Percentiles rank a stretch among this genome's conserved stretches.
Evolutionary conservation across 1,284 basidiomycete species (phyloP).

Genomic region (Naganishia sp.): DNA sequence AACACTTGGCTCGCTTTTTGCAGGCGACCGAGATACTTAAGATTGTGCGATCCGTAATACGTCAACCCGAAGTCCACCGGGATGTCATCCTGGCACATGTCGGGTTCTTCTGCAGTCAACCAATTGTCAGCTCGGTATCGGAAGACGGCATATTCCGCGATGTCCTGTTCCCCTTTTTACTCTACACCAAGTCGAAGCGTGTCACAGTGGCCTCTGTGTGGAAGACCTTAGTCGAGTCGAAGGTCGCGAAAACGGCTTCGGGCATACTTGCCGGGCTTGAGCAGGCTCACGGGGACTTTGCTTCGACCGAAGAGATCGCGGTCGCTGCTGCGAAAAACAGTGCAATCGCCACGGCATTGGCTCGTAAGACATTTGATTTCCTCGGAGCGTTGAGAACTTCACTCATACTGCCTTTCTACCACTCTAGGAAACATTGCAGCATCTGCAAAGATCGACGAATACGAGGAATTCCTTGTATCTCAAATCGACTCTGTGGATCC

Average conservation of each 20-base stretch:
- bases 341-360: conserved; percentile 62
- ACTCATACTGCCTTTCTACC: neutral
- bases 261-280: conserved; percentile 14
- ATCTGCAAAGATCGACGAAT: conserved; percentile 61
- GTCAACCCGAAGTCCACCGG: conserved; percentile 56
- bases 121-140: conserved; percentile 45
- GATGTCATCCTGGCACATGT: conserved; percentile 64
- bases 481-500: conserved; percentile 60
- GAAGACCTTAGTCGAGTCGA: conserved; percentile 26
- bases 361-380: conserved; percentile 58
- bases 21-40: conserved; percentile 56
- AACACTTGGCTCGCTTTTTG: conserved; percentile 58
- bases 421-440: conserved; percentile 27
- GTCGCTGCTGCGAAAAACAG: conserved; percentile 57
- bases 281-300: conserved; percentile 26
- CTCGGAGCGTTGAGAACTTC: conserved; percentile 14
- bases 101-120: conserved; percentile 61
- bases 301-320: conserved; percentile 1
- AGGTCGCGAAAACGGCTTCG: neutral
- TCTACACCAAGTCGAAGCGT: conserved; percentile 63
- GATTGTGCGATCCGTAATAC: conserved; percentile 58
- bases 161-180: conserved; percentile 69
- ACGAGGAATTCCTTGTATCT: conserved; percentile 57
- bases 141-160: conserved; percentile 60
- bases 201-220: conserved; percentile 30